Evolutionary conservation across 2,329 filamentous ascomycete genomes (phyloP).

Genomic region (Penicillium psychrosexuale): DNA sequence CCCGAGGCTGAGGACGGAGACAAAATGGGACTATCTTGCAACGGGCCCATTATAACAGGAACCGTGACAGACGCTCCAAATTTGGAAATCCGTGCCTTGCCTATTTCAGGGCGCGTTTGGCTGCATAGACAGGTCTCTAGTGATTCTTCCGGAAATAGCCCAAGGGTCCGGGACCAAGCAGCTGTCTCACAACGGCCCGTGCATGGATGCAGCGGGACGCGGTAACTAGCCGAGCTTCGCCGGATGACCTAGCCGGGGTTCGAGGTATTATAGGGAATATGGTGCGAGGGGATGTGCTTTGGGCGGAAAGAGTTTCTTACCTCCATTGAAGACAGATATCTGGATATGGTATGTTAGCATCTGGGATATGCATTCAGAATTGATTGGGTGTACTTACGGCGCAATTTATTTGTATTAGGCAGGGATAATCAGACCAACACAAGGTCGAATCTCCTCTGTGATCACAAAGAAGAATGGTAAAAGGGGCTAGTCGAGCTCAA

Average conservation of each 20-base stretch:
- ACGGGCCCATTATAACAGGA: neutral
- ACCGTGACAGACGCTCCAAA: neutral
- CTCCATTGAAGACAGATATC: constrained; percentile 9
- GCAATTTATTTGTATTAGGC: neutral
- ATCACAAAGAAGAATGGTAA: neutral
- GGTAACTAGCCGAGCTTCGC: constrained; percentile 7
- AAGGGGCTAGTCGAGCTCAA: constrained; percentile 7
- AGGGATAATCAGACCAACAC: neutral
- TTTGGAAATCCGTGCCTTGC: neutral
- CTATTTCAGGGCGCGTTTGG: neutral
- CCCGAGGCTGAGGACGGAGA: neutral
- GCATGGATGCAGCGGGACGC: constrained; percentile 8
- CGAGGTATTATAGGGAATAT: neutral
- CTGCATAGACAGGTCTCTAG: constrained; percentile 3
- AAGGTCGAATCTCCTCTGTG: neutral
- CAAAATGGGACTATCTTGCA: neutral
- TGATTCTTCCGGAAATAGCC: neutral
- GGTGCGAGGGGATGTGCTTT: neutral
- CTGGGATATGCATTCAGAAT: neutral
- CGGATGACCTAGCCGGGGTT: constrained; percentile 1
- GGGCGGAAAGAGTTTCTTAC: constrained; percentile 1
- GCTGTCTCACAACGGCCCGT: constrained; percentile 20
- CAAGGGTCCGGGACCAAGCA: constrained; percentile 12
- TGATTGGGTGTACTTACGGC: neutral
- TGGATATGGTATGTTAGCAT: neutral